Evolutionary conservation across 1,139 yeast species (phyloP).

Genomic region (Candida albicans): DNA sequence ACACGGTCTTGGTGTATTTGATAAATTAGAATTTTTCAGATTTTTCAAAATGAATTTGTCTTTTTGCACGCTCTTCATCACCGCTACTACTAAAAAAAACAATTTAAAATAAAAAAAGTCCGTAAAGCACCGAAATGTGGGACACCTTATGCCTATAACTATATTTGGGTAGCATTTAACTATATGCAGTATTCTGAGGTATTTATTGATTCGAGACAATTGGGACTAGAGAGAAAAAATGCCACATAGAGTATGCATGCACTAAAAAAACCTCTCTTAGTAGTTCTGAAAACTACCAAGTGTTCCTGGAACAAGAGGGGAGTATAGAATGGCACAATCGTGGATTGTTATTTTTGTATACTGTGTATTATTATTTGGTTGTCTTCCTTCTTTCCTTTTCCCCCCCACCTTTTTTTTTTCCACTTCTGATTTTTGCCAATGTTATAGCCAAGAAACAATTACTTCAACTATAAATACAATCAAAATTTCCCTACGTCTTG

Average conservation of each 20-base stretch:
- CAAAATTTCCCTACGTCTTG: slow-evolving; percentile 1
- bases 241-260: background rate
- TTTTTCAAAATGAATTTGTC: background rate
- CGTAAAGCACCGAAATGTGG: slow-evolving; percentile 3
- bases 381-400: too few relatives aligned
- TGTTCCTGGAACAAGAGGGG: too few relatives aligned
- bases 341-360: too few relatives aligned
- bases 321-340: too few relatives aligned
- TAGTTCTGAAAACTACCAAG: too few relatives aligned
- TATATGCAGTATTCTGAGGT: background rate
- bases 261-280: too few relatives aligned
- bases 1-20: too few relatives aligned
- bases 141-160: background rate
- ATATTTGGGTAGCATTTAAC: too few relatives aligned
- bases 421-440: too few relatives aligned
- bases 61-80: background rate
- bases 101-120: background rate
- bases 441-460: background rate
- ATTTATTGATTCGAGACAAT: background rate
- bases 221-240: background rate
- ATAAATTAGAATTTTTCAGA: too few relatives aligned
- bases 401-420: too few relatives aligned
- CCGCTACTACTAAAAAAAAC: background rate
- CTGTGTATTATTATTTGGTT: too few relatives aligned
- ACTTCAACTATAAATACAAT: slow-evolving; percentile 7